phyloP scores from a whole-genome alignment of 345 rosid genomes.

The Eutrema heterophyllum region DNA sequence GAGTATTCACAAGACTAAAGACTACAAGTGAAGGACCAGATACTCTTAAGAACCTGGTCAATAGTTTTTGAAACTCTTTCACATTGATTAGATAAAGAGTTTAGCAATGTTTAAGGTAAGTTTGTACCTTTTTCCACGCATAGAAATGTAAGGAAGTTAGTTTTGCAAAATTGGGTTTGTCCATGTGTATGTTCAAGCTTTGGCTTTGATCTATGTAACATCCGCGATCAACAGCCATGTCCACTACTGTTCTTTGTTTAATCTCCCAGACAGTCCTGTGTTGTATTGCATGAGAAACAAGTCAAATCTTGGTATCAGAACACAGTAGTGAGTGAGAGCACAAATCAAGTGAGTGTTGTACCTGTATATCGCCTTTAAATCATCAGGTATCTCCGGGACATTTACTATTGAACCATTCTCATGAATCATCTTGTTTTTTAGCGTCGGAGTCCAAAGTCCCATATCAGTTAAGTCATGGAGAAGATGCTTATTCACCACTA shows the following conservation, averaged over 20 bases:
- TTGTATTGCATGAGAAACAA: background rate
- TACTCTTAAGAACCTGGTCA: background rate
- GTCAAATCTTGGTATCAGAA: background rate
- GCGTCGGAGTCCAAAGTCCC: constrained; percentile 73
- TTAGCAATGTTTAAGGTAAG: background rate
- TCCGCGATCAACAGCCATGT: constrained; percentile 89
- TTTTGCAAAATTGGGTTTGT: constrained; percentile 71
- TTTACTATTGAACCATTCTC: constrained; percentile 76
- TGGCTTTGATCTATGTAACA: constrained; percentile 91
- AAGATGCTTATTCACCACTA: constrained; percentile 94
- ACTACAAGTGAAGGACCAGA: background rate
- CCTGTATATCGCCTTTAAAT: constrained; percentile 68
- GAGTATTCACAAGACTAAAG: background rate
- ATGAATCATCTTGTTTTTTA: constrained; percentile 69
- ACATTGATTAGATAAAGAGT: background rate
- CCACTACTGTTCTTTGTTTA: constrained; percentile 78
- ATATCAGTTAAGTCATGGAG: constrained; percentile 83
- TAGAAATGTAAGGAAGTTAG: constrained; percentile 73
- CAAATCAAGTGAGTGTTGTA: constrained; percentile 3
- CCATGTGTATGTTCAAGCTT: constrained; percentile 89
- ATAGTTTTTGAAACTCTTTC: background rate
- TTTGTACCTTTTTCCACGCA: constrained; percentile 73
- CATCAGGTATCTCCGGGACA: constrained; percentile 62
- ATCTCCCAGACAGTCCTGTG: constrained; percentile 95
- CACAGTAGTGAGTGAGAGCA: background rate